Base-by-base conservation (phyloP, 805 yeast genomes). In the Brettanomyces custersianus region DNA sequence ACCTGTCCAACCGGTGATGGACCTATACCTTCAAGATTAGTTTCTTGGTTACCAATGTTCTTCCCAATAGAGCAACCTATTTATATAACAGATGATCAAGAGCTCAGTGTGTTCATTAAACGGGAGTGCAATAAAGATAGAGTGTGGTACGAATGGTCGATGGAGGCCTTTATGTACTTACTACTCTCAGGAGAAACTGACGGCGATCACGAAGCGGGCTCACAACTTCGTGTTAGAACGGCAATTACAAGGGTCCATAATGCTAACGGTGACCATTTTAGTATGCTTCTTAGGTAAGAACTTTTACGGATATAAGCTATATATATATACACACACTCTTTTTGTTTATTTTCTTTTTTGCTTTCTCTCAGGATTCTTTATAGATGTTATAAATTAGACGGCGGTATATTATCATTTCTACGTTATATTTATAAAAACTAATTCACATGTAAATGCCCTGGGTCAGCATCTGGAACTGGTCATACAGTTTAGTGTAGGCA, bases 381-480 rank as follows among this genome's bases (percentile, higher is more conserved):
- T 29, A 7, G 17, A 9, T 17, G 7, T 6, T 29, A 10, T 9
- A 26, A 8, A n/a, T 25, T 13, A 6, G n/a, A 25, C n/a, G 28
- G 15, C 6, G 25, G 12, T 22, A 10, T 22, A n/a, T 22, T 22
- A 10, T 10, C 12, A 10, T 22, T 22, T 22, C 12, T n/a, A 2
- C 12, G 12, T 22, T 22, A 10, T 22, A 10, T 2, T n/a, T 10
- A 22, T 10, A n/a, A 7, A 25, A 8, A 12, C n/a, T 25, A 5
- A 12, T 9, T 30, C 33, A 80, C 51, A 74, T 77, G 57, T 86
- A 92, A 20, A 92, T 92, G 30, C 98, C 98, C 62, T 92, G 98
- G 0, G 97, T 88, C 33, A 87, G 62, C 57, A 92, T 64, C 59
- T 92, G 98, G 63, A 83, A 92, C 55, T 90, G 97, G 55, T 92